phyloP scores from a whole-genome alignment of 768 basidiomycete species.

The Pholiota conissans region DNA sequence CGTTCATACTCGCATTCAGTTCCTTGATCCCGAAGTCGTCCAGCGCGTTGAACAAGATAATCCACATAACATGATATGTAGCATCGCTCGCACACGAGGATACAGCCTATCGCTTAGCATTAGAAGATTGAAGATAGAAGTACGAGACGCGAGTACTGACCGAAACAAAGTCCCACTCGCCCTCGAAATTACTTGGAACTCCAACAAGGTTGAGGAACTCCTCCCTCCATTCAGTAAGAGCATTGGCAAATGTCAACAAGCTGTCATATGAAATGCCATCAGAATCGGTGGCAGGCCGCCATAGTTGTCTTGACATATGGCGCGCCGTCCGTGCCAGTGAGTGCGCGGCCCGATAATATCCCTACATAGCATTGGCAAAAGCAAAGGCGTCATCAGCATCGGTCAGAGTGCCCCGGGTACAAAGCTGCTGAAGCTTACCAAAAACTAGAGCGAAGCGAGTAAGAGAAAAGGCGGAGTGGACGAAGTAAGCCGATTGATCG shows the following conservation, averaged over 20 bases:
- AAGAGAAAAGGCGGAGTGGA: conserved; percentile 13
- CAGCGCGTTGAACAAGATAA: conserved; percentile 77
- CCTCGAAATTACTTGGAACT: conserved; percentile 81
- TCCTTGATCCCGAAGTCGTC: conserved; percentile 86
- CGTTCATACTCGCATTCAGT: conserved; percentile 45
- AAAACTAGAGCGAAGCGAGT: conserved; percentile 43
- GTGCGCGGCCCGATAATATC: conserved; percentile 82
- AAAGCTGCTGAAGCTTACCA: conserved; percentile 46
- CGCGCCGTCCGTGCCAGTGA: conserved; percentile 83
- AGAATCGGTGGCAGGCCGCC: conserved; percentile 74
- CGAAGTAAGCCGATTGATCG: conserved; percentile 6
- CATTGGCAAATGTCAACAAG: conserved; percentile 54
- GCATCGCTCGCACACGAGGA: conserved; percentile 79
- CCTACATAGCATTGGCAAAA: conserved; percentile 40
- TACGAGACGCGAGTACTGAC: conserved; percentile 29
- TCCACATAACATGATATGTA: conserved; percentile 92
- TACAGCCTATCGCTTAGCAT: conserved; percentile 35
- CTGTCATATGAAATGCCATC: conserved; percentile 75
- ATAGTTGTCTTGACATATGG: conserved; percentile 77
- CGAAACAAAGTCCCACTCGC: conserved; percentile 88
- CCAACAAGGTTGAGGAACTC: conserved; percentile 77
- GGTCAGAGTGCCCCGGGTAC: neutral
- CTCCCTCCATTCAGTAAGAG: conserved; percentile 73
- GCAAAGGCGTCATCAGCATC: conserved; percentile 2
- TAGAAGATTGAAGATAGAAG: neutral